Percentiles rank a stretch among this genome's conserved stretches.
Conservation (phyloP, 1,284 basidiomycete genomes). For the Peniophora sp. region DNA sequence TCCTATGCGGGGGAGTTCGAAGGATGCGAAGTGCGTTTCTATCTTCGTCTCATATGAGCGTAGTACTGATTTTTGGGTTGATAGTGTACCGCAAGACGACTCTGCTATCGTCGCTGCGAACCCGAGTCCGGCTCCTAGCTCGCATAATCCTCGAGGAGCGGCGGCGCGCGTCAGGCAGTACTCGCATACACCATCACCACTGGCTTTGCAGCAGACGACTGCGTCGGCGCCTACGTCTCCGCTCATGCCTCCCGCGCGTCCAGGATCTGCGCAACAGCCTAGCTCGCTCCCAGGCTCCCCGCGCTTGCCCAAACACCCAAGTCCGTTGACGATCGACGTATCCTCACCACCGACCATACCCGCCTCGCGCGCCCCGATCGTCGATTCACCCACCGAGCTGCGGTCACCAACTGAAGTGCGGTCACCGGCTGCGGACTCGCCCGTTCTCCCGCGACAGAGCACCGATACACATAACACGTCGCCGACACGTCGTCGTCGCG, state of each 20-base stretch:
- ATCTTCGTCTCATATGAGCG: neutral
- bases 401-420: no score
- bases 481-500: constrained; percentile 10
- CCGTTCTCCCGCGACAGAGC: neutral
- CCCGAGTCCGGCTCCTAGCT: neutral
- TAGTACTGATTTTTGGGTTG: no score
- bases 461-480: neutral
- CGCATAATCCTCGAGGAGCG: constrained; percentile 1
- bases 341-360: no score
- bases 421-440: constrained; percentile 10
- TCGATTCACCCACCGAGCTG: no score
- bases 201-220: constrained; percentile 25
- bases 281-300: no score
- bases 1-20: constrained; percentile 14
- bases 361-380: no score
- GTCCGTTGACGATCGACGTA: no score
- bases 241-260: no score
- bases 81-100: constrained; percentile 6
- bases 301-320: no score
- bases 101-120: constrained; percentile 2
- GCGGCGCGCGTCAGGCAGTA: constrained; percentile 9
- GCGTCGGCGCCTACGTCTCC: no score
- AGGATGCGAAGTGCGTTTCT: constrained; percentile 29
- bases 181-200: constrained; percentile 38
- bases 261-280: no score